These are phyloP conservation scores for Kurtzmaniella quercitrusa DNA, from an alignment of 1,139 yeast species.

Conservation along the genomic window DNA sequence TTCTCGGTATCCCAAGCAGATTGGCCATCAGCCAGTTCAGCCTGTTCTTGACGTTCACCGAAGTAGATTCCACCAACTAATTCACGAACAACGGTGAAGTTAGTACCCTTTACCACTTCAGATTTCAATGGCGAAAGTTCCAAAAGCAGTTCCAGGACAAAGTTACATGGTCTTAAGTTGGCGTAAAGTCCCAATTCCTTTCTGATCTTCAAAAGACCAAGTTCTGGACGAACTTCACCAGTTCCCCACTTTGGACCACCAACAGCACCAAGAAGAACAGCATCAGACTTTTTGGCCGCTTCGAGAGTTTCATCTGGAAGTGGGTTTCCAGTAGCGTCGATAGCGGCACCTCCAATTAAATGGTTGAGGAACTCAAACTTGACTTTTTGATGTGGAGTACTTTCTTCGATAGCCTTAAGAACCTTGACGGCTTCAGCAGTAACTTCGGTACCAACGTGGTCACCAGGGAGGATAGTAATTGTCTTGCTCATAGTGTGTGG, in stretches of 20 bases:
- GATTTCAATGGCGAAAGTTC: constrained; percentile 85
- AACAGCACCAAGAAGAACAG: constrained; percentile 93
- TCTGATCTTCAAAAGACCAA: constrained; percentile 88
- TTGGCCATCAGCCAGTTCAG: constrained; percentile 57
- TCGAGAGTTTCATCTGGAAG: constrained; percentile 82
- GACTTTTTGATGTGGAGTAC: constrained; percentile 50
- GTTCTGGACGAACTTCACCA: constrained; percentile 93
- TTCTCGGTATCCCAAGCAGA: constrained; percentile 93
- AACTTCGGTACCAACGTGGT: constrained; percentile 93
- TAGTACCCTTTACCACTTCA: constrained; percentile 83
- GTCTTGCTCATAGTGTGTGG: constrained; percentile 40
- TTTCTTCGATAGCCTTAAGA: constrained; percentile 67
- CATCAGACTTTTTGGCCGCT: constrained; percentile 87
- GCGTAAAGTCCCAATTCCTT: constrained; percentile 93
- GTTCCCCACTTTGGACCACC: constrained; percentile 99
- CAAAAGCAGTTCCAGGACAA: constrained; percentile 80
- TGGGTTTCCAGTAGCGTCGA: constrained; percentile 93
- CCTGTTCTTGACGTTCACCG: constrained; percentile 92
- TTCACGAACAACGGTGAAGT: constrained; percentile 90
- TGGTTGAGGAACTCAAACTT: constrained; percentile 76
- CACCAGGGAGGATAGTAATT: constrained; percentile 90
- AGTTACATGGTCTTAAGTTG: constrained; percentile 93
- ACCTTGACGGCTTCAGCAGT: constrained; percentile 90
- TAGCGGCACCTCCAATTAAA: constrained; percentile 96
- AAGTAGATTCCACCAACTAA: constrained; percentile 97